Conservation (phyloP, 352 stramenopile species). For the Globisporangium spinosum region DNA sequence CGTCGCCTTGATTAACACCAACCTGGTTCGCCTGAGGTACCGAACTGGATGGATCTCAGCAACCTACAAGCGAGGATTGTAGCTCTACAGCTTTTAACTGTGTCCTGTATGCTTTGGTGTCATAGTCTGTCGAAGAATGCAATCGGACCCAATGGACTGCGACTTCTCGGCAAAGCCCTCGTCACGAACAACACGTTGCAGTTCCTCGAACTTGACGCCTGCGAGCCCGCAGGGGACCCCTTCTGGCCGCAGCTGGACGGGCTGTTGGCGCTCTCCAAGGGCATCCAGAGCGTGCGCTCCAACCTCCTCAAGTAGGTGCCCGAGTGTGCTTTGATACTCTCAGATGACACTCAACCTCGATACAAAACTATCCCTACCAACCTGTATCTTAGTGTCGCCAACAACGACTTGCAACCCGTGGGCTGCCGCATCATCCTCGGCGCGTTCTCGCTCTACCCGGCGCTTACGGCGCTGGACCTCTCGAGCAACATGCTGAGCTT, state of each 20-base stretch:
- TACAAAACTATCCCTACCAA: not conserved
- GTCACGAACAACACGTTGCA: constrained; percentile 64
- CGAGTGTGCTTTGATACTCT: not conserved
- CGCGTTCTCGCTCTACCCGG: constrained; percentile 47
- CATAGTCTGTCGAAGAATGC: constrained; percentile 38
- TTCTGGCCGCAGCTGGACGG: constrained; percentile 51
- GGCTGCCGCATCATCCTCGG: constrained; percentile 52
- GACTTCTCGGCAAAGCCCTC: constrained; percentile 43
- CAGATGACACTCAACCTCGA: too few species aligned
- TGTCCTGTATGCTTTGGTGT: not conserved
- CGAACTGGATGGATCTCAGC: not conserved
- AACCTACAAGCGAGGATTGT: not conserved
- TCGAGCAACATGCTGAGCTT: constrained; percentile 51
- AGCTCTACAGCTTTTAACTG: not conserved
- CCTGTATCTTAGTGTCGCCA: constrained; percentile 29
- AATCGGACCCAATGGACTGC: constrained; percentile 37
- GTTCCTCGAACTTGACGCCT: constrained; percentile 50
- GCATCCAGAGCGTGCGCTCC: constrained; percentile 51
- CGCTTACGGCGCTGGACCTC: constrained; percentile 50
- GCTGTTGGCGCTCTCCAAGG: constrained; percentile 50
- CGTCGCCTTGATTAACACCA: constrained; percentile 27
- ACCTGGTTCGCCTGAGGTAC: constrained; percentile 31
- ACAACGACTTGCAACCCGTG: constrained; percentile 50
- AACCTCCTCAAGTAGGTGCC: constrained; percentile 43
- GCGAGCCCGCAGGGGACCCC: constrained; percentile 44